A percentile compares a stretch with the other conserved stretches of the same genome.
These are phyloP conservation scores for Ensete ventricosum DNA, from an alignment of 176 grass and related monocot species.

Conservation along the genomic window DNA sequence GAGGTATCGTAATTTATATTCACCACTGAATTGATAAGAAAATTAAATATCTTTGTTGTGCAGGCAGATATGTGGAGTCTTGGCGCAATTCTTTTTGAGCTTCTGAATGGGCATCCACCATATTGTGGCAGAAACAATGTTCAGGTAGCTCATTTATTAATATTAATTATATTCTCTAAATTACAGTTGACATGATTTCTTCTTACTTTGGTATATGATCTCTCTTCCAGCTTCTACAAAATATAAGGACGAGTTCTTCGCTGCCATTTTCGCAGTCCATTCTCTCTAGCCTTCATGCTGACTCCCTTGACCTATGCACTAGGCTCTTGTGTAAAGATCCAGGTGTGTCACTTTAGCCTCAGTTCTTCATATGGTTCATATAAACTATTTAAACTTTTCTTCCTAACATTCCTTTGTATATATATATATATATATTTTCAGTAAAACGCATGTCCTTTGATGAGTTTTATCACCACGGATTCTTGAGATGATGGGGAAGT, in stretches of 20 bases:
- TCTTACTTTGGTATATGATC: not conserved
- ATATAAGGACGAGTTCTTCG: not conserved
- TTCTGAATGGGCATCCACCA: slow-evolving; percentile 50
- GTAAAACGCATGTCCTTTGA: slow-evolving; percentile 11
- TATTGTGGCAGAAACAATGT: slow-evolving; percentile 44
- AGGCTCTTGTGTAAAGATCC: slow-evolving; percentile 18
- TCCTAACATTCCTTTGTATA: not conserved
- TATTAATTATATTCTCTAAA: not conserved
- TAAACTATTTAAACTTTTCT: not conserved
- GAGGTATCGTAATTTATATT: not conserved
- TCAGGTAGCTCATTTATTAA: slow-evolving; percentile 27
- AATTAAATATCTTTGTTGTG: not conserved
- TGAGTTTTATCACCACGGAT: slow-evolving; percentile 18
- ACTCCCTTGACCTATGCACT: slow-evolving; percentile 10
- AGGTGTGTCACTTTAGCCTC: not conserved
- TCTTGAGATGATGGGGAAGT: slow-evolving; percentile 1
- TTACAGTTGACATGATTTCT: not conserved
- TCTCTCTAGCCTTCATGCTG: slow-evolving; percentile 1
- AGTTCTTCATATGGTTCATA: not conserved
- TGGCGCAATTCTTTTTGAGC: slow-evolving; percentile 37
- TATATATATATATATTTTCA: not conserved
- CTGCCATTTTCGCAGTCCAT: slow-evolving; percentile 14
- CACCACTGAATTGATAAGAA: not conserved
- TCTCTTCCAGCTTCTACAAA: slow-evolving; percentile 10
- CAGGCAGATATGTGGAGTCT: slow-evolving; percentile 66